A percentile compares a stretch with the other conserved stretches of the same genome.
phyloP scores from a whole-genome alignment of 202 grass and related monocot species.

The Zizania palustris region DNA sequence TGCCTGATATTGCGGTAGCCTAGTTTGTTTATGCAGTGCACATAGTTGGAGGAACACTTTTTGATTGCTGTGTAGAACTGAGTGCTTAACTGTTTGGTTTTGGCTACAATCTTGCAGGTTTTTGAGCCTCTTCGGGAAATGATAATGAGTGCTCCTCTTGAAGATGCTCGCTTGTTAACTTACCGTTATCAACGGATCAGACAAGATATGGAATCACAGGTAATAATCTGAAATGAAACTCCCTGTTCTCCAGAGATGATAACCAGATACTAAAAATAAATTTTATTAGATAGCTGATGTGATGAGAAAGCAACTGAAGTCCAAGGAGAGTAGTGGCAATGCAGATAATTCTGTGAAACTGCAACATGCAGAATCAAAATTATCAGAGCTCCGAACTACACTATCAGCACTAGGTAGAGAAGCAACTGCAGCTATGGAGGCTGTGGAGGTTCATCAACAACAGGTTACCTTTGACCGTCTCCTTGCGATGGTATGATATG shows the following conservation, averaged over 20 bases:
- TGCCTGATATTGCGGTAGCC: background rate
- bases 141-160: slow-evolving; percentile 96
- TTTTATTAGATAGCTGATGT: slow-evolving; percentile 94
- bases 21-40: slow-evolving; percentile 21
- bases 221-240: slow-evolving; percentile 36
- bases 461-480: slow-evolving; percentile 80
- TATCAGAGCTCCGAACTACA: slow-evolving; percentile 76
- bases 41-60: background rate
- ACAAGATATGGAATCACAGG: slow-evolving; percentile 99
- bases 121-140: slow-evolving; percentile 92
- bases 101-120: slow-evolving; percentile 53
- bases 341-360: slow-evolving; percentile 73
- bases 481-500: slow-evolving; percentile 74
- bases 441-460: slow-evolving; percentile 90
- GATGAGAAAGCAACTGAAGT: slow-evolving; percentile 95
- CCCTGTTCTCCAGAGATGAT: slow-evolving; percentile 14
- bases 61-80: slow-evolving; percentile 10
- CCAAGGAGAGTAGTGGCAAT: slow-evolving; percentile 73
- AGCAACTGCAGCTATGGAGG: slow-evolving; percentile 91
- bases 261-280: slow-evolving; percentile 36
- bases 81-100: slow-evolving; percentile 27
- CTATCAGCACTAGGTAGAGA: slow-evolving; percentile 85
- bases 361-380: slow-evolving; percentile 95
- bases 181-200: slow-evolving; percentile 93
- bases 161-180: slow-evolving; percentile 91